phyloP scores from a whole-genome alignment of 257 asterid species.

The Fraxinus americana region DNA sequence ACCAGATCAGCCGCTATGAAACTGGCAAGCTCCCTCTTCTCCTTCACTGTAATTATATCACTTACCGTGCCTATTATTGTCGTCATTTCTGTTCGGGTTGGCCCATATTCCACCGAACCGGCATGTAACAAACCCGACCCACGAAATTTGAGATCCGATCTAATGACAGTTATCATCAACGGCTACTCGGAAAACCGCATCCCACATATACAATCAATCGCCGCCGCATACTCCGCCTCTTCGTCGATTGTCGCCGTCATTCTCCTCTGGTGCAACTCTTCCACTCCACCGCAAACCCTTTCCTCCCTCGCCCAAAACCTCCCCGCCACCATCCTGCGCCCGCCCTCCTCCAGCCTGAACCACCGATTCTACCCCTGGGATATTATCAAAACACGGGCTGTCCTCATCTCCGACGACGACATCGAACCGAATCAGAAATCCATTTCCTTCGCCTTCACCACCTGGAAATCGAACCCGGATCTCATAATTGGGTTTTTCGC shows the following conservation, averaged over 20 bases:
- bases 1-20: conserved; percentile 17
- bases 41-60: conserved; percentile 25
- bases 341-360: conserved; percentile 74
- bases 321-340: conserved; percentile 56
- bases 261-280: conserved; percentile 83
- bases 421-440: conserved; percentile 56
- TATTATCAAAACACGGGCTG: conserved; percentile 56
- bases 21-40: neutral
- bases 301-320: conserved; percentile 55
- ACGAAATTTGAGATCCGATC: conserved; percentile 57
- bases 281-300: conserved; percentile 58
- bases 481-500: conserved; percentile 75
- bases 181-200: conserved; percentile 90
- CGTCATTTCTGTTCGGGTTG: conserved; percentile 50
- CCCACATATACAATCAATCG: conserved; percentile 68
- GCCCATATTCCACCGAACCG: conserved; percentile 29
- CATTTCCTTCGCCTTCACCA: conserved; percentile 63
- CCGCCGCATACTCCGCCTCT: conserved; percentile 67
- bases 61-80: conserved; percentile 38
- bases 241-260: conserved; percentile 59
- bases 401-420: conserved; percentile 92
- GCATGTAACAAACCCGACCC: conserved; percentile 42
- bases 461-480: conserved; percentile 70
- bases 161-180: conserved; percentile 77
- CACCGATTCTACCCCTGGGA: conserved; percentile 70